Evolutionary conservation across 148 eudicot species (phyloP).

Genomic region (Spergularia bocconei): DNA sequence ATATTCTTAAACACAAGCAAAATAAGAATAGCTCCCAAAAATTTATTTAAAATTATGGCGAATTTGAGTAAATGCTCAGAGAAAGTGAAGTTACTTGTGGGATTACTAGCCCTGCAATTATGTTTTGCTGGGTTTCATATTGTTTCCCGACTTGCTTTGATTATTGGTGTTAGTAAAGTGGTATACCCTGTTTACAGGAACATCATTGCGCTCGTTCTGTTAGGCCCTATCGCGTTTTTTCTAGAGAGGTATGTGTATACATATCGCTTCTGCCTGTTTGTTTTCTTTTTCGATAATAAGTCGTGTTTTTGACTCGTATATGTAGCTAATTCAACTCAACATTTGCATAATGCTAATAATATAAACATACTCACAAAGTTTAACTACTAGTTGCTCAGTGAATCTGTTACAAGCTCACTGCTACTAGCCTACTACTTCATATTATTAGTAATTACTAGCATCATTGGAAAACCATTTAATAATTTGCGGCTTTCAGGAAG

Average conservation of each 20-base stretch:
- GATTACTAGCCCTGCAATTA: constrained; percentile 62
- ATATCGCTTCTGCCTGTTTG: background rate
- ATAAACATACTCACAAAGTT: too few relatives aligned
- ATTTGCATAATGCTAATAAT: too few relatives aligned
- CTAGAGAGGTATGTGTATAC: constrained; percentile 54
- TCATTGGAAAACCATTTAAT: background rate
- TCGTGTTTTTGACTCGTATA: background rate
- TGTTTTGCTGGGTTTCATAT: constrained; percentile 87
- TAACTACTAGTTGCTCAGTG: too few relatives aligned
- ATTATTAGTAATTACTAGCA: too few relatives aligned
- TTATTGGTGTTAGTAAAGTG: constrained; percentile 79
- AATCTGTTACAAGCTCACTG: too few relatives aligned
- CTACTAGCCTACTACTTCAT: too few relatives aligned
- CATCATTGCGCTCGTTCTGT: constrained; percentile 56
- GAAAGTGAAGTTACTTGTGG: constrained; percentile 64
- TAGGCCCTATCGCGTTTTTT: constrained; percentile 75
- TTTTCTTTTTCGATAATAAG: background rate
- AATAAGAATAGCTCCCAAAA: background rate
- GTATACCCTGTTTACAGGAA: constrained; percentile 80
- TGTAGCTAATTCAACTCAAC: too few relatives aligned
- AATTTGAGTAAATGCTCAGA: constrained; percentile 36
- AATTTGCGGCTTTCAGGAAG: constrained; percentile 47
- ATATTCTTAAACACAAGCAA: background rate
- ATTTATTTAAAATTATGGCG: constrained; percentile 33
- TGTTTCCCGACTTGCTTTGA: constrained; percentile 73